Percentiles rank a stretch among this genome's conserved stretches.
Evolutionary conservation across 129 eudicot genomes (phyloP).

Genomic region (Scalesia atractyloides): DNA sequence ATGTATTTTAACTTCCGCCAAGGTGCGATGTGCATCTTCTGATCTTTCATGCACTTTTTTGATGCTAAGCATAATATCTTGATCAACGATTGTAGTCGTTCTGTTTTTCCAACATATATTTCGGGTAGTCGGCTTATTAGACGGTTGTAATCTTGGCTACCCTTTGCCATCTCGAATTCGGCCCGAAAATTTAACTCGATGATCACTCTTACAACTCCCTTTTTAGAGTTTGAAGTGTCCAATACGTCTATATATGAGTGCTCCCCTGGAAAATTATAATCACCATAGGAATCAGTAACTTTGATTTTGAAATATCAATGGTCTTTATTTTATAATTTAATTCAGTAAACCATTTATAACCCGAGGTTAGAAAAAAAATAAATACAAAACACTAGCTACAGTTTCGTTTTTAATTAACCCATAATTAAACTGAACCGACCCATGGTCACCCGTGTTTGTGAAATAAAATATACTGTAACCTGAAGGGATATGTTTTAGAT

Average conservation of each 20-base stretch:
- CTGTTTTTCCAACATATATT: conserved; percentile 55
- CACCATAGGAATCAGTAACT: not conserved
- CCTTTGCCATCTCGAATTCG: conserved; percentile 62
- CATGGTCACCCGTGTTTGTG: too few species aligned
- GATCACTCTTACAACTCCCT: conserved; percentile 51
- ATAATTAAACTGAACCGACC: too few species aligned
- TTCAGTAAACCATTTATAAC: too few species aligned
- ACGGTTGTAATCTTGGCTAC: conserved; percentile 55
- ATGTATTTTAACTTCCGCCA: conserved; percentile 82
- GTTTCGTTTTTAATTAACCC: too few species aligned
- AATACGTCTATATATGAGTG: conserved; percentile 68
- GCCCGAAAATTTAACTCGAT: conserved; percentile 60
- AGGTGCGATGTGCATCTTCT: conserved; percentile 77
- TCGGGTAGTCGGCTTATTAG: conserved; percentile 51
- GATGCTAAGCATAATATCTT: conserved; percentile 62
- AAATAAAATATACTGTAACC: conserved; percentile 30
- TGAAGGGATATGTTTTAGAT: conserved; percentile 47
- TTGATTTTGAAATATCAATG: too few species aligned
- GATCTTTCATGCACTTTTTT: conserved; percentile 66
- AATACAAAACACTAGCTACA: too few species aligned
- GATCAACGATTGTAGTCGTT: conserved; percentile 48
- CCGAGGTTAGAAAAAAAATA: too few species aligned
- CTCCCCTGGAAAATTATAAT: conserved; percentile 44
- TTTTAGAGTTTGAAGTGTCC: conserved; percentile 47
- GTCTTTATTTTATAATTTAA: too few species aligned